phyloP scores from a whole-genome alignment of 768 basidiomycete genomes.

The Calvatia gigantea region DNA sequence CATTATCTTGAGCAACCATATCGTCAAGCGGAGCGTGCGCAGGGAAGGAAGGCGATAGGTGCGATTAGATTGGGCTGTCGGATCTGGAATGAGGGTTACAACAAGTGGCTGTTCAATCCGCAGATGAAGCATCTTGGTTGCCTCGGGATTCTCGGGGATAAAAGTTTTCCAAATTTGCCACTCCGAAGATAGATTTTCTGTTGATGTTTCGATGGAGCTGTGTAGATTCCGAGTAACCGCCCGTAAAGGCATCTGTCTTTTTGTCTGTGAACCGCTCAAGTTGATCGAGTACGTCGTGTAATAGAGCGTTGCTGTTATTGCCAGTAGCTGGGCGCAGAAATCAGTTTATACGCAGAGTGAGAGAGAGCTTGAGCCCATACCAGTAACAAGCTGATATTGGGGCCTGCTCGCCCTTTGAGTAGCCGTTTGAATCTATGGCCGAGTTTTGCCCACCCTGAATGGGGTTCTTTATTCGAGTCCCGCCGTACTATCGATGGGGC shows the following conservation, averaged over 20 bases:
- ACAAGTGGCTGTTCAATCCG: constrained; percentile 79
- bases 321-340: constrained; percentile 55
- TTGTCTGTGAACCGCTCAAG: constrained; percentile 25
- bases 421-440: constrained; percentile 39
- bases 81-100: constrained; percentile 57
- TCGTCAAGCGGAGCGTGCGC: constrained; percentile 49
- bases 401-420: constrained; percentile 64
- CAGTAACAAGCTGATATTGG: constrained; percentile 78
- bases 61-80: constrained; percentile 21
- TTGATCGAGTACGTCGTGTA: constrained; percentile 60
- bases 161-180: constrained; percentile 74
- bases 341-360: constrained; percentile 4
- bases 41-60: constrained; percentile 40
- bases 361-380: constrained; percentile 34
- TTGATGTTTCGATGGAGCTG: constrained; percentile 19
- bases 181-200: constrained; percentile 39
- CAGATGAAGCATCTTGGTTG: constrained; percentile 54
- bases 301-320: constrained; percentile 73
- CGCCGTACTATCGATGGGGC: constrained; percentile 38
- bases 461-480: constrained; percentile 30
- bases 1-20: constrained; percentile 83
- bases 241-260: constrained; percentile 25
- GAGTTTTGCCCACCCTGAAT: constrained; percentile 42
- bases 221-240: constrained; percentile 30
- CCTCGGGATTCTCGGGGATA: constrained; percentile 60